phyloP scores from a whole-genome alignment of 225 moss, liverwort and hornwort genomes.

The Physcomitrium patens region DNA sequence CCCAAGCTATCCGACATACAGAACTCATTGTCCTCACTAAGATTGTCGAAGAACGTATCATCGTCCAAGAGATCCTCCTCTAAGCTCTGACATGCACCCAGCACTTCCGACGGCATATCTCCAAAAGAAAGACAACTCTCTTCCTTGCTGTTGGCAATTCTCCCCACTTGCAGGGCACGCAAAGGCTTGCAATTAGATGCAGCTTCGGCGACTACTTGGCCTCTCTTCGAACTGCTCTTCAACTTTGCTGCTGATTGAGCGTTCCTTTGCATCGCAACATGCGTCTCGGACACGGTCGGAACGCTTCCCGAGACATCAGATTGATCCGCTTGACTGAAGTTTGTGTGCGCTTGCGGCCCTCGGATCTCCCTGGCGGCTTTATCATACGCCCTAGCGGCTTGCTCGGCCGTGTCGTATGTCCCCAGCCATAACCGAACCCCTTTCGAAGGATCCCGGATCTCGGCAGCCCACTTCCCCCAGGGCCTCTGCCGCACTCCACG shows the following conservation, averaged over 20 bases:
- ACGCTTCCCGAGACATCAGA: neutral
- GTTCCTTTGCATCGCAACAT: slow-evolving; percentile 5
- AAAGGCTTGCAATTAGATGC: neutral
- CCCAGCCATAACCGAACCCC: slow-evolving; percentile 64
- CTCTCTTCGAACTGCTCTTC: neutral
- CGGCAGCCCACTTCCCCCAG: slow-evolving; percentile 71
- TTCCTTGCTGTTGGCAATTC: slow-evolving; percentile 16
- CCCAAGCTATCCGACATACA: slow-evolving; percentile 48
- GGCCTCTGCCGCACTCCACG: slow-evolving; percentile 60
- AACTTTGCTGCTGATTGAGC: neutral
- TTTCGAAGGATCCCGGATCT: slow-evolving; percentile 66
- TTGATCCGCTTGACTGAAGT: slow-evolving; percentile 29
- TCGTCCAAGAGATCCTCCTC: slow-evolving; percentile 25
- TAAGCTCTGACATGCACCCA: slow-evolving; percentile 21
- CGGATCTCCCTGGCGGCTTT: slow-evolving; percentile 58
- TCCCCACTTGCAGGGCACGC: slow-evolving; percentile 29
- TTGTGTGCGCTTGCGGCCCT: slow-evolving; percentile 59
- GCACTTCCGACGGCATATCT: slow-evolving; percentile 27
- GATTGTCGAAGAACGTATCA: slow-evolving; percentile 6
- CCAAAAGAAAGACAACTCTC: slow-evolving; percentile 15
- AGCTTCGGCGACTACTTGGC: neutral
- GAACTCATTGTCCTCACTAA: slow-evolving; percentile 39
- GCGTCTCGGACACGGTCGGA: neutral
- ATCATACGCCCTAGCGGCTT: slow-evolving; percentile 58
- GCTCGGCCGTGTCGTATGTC: slow-evolving; percentile 60